phyloP scores from a whole-genome alignment of 1,139 yeast species.

The Suhomyces wounanorum region DNA sequence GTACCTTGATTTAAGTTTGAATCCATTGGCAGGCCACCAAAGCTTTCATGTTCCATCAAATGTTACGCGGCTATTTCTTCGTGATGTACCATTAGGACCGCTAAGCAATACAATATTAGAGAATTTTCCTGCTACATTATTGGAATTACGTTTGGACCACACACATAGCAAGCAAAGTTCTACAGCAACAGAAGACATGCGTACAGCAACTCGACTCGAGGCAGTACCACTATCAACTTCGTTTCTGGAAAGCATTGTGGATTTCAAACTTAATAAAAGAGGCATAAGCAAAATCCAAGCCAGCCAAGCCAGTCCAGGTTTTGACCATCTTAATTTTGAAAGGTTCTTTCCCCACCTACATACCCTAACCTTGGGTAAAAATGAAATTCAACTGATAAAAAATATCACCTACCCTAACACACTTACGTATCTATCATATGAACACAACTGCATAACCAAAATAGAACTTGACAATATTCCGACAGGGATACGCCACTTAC shows the following conservation, averaged over 20 bases:
- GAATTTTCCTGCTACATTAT: constrained; percentile 13
- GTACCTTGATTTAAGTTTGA: constrained; percentile 19
- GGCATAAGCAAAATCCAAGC: background rate
- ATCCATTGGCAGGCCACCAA: constrained; percentile 14
- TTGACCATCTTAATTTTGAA: constrained; percentile 6
- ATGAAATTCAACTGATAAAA: constrained; percentile 9
- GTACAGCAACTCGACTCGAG: background rate
- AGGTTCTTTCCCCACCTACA: constrained; percentile 4
- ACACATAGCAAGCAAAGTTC: background rate
- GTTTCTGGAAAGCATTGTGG: background rate
- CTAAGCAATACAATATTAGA: constrained; percentile 9
- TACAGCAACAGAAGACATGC: background rate
- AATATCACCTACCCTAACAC: constrained; percentile 9
- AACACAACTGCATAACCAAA: constrained; percentile 9
- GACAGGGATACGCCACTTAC: constrained; percentile 12
- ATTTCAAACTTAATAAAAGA: background rate
- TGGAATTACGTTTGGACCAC: constrained; percentile 12
- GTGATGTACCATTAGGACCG: constrained; percentile 12
- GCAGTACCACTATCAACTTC: background rate
- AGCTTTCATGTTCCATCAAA: constrained; percentile 13
- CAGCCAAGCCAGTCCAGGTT: background rate
- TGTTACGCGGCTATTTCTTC: constrained; percentile 13
- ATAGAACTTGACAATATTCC: constrained; percentile 14
- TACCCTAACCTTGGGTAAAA: constrained; percentile 10
- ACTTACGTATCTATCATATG: constrained; percentile 10